Percentiles rank a stretch among this genome's conserved stretches.
These are phyloP conservation scores for Rugonectria rugulosa DNA, from an alignment of 2,329 filamentous ascomycete species.

Conservation along the genomic window DNA sequence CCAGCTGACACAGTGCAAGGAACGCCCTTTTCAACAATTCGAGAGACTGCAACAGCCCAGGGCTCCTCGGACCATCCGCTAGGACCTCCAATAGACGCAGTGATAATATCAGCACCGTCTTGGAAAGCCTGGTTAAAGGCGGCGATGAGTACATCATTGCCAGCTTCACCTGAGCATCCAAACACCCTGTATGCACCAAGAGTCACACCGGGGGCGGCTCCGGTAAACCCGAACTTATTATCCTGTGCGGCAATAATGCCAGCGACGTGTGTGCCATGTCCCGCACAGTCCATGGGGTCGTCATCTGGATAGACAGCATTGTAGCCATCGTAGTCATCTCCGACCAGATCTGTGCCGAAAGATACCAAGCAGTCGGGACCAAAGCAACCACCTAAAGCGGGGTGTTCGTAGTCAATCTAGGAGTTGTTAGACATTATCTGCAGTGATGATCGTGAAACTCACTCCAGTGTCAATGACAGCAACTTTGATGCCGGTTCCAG, in stretches of 20 bases:
- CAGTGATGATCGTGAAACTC: slow-evolving; percentile 39
- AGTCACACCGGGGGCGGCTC: slow-evolving; percentile 63
- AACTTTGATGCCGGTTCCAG: slow-evolving; percentile 60
- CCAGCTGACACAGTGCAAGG: slow-evolving; percentile 62
- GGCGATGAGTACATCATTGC: slow-evolving; percentile 64
- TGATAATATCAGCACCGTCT: slow-evolving; percentile 66
- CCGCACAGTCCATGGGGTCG: slow-evolving; percentile 63
- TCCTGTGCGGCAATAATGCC: slow-evolving; percentile 68
- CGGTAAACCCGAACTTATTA: slow-evolving; percentile 62
- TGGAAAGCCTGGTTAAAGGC: slow-evolving; percentile 68
- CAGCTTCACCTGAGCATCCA: slow-evolving; percentile 58
- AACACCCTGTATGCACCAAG: slow-evolving; percentile 66
- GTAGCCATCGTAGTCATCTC: slow-evolving; percentile 57
- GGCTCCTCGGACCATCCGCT: slow-evolving; percentile 62
- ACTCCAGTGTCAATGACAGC: slow-evolving; percentile 63
- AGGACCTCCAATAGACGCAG: slow-evolving; percentile 59
- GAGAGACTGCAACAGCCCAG: slow-evolving; percentile 57
- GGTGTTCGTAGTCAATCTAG: slow-evolving; percentile 68
- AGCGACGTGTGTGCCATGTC: slow-evolving; percentile 69
- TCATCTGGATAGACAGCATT: slow-evolving; percentile 53
- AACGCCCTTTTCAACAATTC: slow-evolving; percentile 62
- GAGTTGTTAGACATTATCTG: neutral
- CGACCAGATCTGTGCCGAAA: slow-evolving; percentile 65
- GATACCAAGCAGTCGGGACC: slow-evolving; percentile 65
- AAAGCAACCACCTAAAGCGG: slow-evolving; percentile 70